Conservation (phyloP, 805 yeast genomes). For the Saccharomycopsis sp. region DNA sequence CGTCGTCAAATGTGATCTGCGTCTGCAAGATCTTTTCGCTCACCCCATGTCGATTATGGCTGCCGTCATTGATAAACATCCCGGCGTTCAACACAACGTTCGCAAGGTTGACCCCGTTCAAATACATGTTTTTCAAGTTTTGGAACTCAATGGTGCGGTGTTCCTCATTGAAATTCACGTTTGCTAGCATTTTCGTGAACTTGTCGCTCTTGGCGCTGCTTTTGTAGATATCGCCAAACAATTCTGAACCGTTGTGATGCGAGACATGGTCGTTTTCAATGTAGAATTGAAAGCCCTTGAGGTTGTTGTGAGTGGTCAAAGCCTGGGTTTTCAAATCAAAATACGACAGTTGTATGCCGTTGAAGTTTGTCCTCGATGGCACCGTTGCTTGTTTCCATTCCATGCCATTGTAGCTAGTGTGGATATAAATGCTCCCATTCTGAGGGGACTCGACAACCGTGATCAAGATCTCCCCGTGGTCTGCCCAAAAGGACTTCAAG, state of each 20-base stretch:
- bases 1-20: constrained; percentile 78
- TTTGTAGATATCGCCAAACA: constrained; percentile 72
- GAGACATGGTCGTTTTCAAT: background rate
- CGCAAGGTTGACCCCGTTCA: constrained; percentile 78
- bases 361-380: background rate
- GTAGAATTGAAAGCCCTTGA: constrained; percentile 5
- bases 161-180: constrained; percentile 61
- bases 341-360: background rate
- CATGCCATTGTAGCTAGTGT: constrained; percentile 4
- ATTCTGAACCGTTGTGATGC: constrained; percentile 31
- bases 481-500: constrained; percentile 8
- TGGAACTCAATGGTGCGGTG: constrained; percentile 82
- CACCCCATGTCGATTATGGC: constrained; percentile 29
- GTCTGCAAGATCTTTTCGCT: constrained; percentile 52
- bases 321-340: constrained; percentile 9
- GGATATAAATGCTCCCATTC: background rate
- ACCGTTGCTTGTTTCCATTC: constrained; percentile 4
- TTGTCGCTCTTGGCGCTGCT: constrained; percentile 88
- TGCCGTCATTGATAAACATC: constrained; percentile 24
- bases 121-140: constrained; percentile 57
- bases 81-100: constrained; percentile 55
- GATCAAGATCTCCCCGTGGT: constrained; percentile 1
- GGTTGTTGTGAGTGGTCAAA: background rate
- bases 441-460: background rate
- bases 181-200: constrained; percentile 53